Percentiles rank a stretch among this genome's conserved stretches.
phyloP scores from a whole-genome alignment of 176 grass and related monocot genomes.

The Areca catechu region DNA sequence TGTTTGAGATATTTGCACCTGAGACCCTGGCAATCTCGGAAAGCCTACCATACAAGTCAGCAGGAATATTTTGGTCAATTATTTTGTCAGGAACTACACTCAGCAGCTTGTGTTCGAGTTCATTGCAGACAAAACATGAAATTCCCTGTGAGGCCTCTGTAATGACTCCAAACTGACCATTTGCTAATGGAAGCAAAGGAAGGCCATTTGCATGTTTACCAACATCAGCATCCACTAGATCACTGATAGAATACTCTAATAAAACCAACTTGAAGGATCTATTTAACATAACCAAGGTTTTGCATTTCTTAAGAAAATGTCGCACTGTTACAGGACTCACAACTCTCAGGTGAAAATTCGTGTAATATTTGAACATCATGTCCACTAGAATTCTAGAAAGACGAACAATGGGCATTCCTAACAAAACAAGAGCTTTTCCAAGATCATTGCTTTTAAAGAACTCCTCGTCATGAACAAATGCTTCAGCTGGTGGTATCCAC shows the following conservation, averaged over 20 bases:
- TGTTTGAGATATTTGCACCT: conserved; percentile 51
- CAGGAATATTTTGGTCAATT: conserved; percentile 65
- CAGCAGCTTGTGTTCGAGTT: conserved; percentile 71
- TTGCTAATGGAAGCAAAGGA: conserved; percentile 78
- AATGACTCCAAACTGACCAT: conserved; percentile 65
- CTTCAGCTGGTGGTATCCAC: conserved; percentile 68
- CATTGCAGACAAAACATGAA: conserved; percentile 62
- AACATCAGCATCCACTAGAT: conserved; percentile 51
- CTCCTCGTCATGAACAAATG: conserved; percentile 65
- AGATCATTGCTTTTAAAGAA: conserved; percentile 65
- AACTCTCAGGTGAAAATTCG: conserved; percentile 31
- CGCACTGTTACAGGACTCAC: conserved; percentile 56
- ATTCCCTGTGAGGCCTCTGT: conserved; percentile 32
- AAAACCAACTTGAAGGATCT: conserved; percentile 66
- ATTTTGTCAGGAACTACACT: conserved; percentile 51
- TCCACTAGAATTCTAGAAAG: conserved; percentile 39
- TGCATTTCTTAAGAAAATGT: conserved; percentile 52
- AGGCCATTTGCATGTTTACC: conserved; percentile 64
- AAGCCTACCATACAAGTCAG: conserved; percentile 44
- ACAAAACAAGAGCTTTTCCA: conserved; percentile 54
- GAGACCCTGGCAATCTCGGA: conserved; percentile 53
- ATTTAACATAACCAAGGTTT: conserved; percentile 28
- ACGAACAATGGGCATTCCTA: conserved; percentile 56
- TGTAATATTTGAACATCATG: conserved; percentile 68
- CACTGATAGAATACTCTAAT: conserved; percentile 75